Conservation (phyloP, 2,329 filamentous ascomycete species). For the Claviceps fusiformis region DNA sequence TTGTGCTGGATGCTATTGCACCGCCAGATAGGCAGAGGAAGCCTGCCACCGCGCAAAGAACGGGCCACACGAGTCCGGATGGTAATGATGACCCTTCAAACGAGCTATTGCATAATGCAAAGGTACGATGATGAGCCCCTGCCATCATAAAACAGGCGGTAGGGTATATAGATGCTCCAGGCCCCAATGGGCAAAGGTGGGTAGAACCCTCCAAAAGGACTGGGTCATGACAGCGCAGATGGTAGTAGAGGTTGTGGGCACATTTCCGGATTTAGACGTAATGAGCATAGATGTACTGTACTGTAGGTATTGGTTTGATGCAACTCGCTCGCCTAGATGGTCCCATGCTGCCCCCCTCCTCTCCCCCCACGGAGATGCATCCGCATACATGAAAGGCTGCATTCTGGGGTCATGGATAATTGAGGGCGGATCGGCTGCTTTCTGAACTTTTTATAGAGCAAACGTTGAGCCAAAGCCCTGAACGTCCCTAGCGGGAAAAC, state of each 20-base stretch:
- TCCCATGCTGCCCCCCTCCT: neutral
- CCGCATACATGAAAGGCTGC: slow-evolving; percentile 4
- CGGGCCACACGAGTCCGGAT: neutral
- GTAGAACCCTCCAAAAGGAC: slow-evolving; percentile 1
- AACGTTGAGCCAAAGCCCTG: neutral
- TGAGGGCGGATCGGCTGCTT: slow-evolving; percentile 3
- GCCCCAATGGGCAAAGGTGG: neutral
- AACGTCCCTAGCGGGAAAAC: neutral
- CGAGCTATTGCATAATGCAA: slow-evolving; percentile 3
- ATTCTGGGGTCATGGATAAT: neutral
- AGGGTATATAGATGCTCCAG: neutral
- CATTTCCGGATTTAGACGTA: neutral
- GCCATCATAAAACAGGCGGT: slow-evolving; percentile 3
- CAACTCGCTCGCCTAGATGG: slow-evolving; percentile 4
- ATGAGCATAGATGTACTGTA: neutral
- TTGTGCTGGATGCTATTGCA: neutral
- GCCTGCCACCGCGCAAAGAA: neutral
- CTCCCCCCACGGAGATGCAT: slow-evolving; percentile 3
- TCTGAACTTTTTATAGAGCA: neutral
- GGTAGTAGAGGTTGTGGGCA: slow-evolving; percentile 1
- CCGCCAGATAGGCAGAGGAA: neutral
- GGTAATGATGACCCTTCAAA: neutral
- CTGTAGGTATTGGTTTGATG: neutral
- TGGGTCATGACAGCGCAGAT: neutral
- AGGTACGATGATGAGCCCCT: slow-evolving; percentile 5